Base-by-base conservation (phyloP, 192 early-diverging fungal species). In the Coemansia sp. region DNA sequence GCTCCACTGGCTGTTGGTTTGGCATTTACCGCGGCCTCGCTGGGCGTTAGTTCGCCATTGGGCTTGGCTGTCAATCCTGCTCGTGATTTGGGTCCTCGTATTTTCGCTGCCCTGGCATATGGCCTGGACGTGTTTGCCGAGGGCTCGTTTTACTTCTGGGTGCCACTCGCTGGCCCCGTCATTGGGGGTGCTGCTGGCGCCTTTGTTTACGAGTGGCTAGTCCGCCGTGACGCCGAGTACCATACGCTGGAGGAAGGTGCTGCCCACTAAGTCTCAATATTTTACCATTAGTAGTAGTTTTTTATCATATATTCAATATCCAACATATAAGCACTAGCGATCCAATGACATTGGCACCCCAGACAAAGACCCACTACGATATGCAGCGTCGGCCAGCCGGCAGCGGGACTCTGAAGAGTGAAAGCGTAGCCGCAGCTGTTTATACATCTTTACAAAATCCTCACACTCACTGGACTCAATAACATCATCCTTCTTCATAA, bases 11-110 rank as follows among this genome's bases (percentile, higher is more conserved):
- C 85, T 20, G 75, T 88, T 31, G 89, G 87, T 22, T 57, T 91
- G 55, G 61, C 85, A 13, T 75, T 91, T 27, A 61, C 82, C 12
- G 79, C 70, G 39, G 85, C 87, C 2, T 88, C 86, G 9, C 76
- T 86, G 60, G 84, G 75, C 2, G 72, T 90, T 31, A 87, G 88
- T 68, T 87, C 80, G 49, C 77, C 85, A 57, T 81, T 89, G 15
- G 79, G 73, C 13, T 78, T 87, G 58, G 86, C 85, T 22, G 62
- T 92, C 11, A 93, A 93, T 50, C 89, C 89, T 38, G 92, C 92
- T 1, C 86, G 92, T 71, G 92, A 93, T 77, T 83, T 92, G 80
- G 92, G 88, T 8, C 90, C 91, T 11, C 88, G 92, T 38, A 69
- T 90, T 16, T 92, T 91, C 70, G 86, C 89, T 11, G 75, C 86